Evolutionary conservation across 2,329 filamentous ascomycete genomes (phyloP).

Genomic region (Dactylella cylindrospora): DNA sequence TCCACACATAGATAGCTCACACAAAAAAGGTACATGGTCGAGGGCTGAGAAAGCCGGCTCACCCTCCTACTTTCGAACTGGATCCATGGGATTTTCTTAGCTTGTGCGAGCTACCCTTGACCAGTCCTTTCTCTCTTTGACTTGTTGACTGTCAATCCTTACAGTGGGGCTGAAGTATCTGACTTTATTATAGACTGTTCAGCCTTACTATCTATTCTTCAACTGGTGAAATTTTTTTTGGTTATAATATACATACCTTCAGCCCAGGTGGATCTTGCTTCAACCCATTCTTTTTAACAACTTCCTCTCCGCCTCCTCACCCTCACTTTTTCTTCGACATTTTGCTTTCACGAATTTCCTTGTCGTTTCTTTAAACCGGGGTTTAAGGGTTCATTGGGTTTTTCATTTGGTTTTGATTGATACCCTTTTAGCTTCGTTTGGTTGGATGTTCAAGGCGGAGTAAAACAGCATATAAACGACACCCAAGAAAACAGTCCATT

Average conservation of each 20-base stretch:
- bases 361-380: constrained; percentile 42
- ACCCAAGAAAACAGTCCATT: constrained; percentile 21
- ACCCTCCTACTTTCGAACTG: constrained; percentile 24
- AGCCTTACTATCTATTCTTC: constrained; percentile 42
- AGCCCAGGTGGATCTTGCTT: constrained; percentile 43
- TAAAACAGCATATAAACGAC: constrained; percentile 23
- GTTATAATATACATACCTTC: constrained; percentile 45
- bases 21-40: constrained; percentile 25
- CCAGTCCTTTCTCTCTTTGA: constrained; percentile 25
- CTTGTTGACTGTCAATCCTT: constrained; percentile 42
- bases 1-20: constrained; percentile 18
- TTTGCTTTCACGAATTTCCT: constrained; percentile 43
- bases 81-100: constrained; percentile 44
- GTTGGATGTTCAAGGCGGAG: constrained; percentile 20
- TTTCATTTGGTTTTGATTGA: constrained; percentile 26
- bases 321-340: constrained; percentile 17
- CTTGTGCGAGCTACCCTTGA: constrained; percentile 34
- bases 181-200: constrained; percentile 36
- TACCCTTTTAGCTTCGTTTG: constrained; percentile 25
- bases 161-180: constrained; percentile 44
- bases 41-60: constrained; percentile 40
- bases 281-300: constrained; percentile 42
- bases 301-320: constrained; percentile 22
- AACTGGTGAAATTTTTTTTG: constrained; percentile 23
- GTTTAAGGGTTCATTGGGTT: constrained; percentile 44